A percentile compares a stretch with the other conserved stretches of the same genome.
Conservation (phyloP, 164 flowering plant genomes). For the Protea cynaroides region DNA sequence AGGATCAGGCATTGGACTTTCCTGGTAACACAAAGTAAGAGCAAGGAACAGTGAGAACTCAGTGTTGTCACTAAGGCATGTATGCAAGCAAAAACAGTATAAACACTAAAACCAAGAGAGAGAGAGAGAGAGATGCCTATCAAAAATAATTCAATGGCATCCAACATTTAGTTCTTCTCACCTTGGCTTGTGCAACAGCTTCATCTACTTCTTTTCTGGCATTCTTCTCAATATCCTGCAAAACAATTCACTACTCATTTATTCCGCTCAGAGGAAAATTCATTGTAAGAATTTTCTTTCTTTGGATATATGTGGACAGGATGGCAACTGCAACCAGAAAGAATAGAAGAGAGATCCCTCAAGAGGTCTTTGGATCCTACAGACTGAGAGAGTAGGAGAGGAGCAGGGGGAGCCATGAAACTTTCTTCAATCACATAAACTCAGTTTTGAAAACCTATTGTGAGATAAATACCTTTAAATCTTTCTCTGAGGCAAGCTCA, state of each 20-base stretch:
- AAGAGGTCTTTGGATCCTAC: too few species aligned
- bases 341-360: too few species aligned
- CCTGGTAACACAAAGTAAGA: conserved; percentile 34
- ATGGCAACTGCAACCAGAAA: neutral
- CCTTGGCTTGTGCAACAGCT: conserved; percentile 96
- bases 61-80: too few species aligned
- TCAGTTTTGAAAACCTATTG: neutral
- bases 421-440: neutral
- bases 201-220: conserved; percentile 86
- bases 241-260: neutral
- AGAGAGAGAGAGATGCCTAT: neutral
- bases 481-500: conserved; percentile 84
- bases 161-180: conserved; percentile 17
- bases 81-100: neutral
- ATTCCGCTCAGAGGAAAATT: neutral
- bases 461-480: conserved; percentile 65
- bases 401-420: neutral
- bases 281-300: too few species aligned
- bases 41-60: neutral
- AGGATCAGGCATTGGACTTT: conserved; percentile 88
- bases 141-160: neutral
- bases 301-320: neutral
- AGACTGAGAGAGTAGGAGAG: neutral
- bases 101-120: neutral
- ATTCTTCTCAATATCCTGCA: conserved; percentile 86